Percentiles rank a stretch among this genome's conserved stretches.
Conservation (phyloP, 345 rosid genomes). For the Hypericum androsaemum region DNA sequence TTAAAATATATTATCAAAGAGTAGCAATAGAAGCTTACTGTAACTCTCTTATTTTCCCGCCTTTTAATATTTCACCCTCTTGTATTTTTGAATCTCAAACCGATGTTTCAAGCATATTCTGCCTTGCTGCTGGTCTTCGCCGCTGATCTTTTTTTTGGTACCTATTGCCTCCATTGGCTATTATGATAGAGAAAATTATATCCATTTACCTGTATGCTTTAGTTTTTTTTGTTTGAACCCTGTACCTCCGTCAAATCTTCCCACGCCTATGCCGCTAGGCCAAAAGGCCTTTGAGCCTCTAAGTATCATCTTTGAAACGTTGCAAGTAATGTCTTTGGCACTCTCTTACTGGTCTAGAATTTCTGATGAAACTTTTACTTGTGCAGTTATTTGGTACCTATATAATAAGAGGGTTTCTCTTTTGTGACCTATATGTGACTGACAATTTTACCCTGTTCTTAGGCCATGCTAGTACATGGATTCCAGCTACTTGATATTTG, state of each 20-base stretch:
- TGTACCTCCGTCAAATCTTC: too few species aligned
- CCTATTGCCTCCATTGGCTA: conserved; percentile 13
- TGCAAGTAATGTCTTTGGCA: conserved; percentile 46
- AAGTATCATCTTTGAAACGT: conserved; percentile 56
- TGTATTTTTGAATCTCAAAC: conserved; percentile 19
- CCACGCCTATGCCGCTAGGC: too few species aligned
- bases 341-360: not conserved
- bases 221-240: too few species aligned
- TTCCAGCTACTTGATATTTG: conserved; percentile 88
- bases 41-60: too few species aligned
- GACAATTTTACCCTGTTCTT: conserved; percentile 14
- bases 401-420: not conserved
- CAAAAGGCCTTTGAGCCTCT: conserved; percentile 62
- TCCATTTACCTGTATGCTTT: too few species aligned
- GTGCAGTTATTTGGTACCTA: too few species aligned
- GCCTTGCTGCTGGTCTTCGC: conserved; percentile 63
- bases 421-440: not conserved
- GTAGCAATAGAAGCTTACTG: not conserved
- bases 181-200: not conserved
- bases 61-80: not conserved
- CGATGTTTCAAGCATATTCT: conserved; percentile 96
- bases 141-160: conserved; percentile 79
- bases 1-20: conserved; percentile 11
- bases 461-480: conserved; percentile 88
- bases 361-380: not conserved